These are phyloP conservation scores for Penicillium atrosanguineum DNA, from an alignment of 495 filamentous ascomycete species.

Conservation along the genomic window DNA sequence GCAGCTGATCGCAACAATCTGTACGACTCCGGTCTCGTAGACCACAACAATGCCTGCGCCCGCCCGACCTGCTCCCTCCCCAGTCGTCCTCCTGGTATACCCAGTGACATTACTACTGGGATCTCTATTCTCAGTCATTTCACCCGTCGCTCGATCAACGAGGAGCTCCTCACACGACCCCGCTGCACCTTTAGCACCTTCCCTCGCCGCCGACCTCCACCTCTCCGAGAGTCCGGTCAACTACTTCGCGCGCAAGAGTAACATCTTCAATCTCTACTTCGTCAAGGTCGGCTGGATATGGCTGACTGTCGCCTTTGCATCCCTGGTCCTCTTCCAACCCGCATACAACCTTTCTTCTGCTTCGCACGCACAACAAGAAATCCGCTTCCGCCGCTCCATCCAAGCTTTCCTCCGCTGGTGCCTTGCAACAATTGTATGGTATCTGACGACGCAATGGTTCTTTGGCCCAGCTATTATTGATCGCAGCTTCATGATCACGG, in stretches of 20 bases:
- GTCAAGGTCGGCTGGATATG: constrained; percentile 96
- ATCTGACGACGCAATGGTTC: constrained; percentile 88
- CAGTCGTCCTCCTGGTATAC: constrained; percentile 59
- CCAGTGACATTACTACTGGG: constrained; percentile 74
- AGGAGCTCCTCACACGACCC: constrained; percentile 43
- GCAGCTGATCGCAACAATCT: not conserved
- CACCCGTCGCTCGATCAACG: constrained; percentile 55
- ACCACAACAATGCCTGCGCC: constrained; percentile 23
- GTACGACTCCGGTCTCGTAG: constrained; percentile 2
- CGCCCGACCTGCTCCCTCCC: constrained; percentile 23
- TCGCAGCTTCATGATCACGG: constrained; percentile 74
- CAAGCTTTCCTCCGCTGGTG: constrained; percentile 63
- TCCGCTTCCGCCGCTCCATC: constrained; percentile 26
- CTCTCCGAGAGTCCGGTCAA: constrained; percentile 46
- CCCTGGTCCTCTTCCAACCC: constrained; percentile 61
- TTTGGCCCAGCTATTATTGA: constrained; percentile 91
- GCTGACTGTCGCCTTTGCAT: constrained; percentile 67
- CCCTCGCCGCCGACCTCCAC: constrained; percentile 44
- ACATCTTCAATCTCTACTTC: constrained; percentile 86
- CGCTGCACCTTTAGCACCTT: constrained; percentile 55
- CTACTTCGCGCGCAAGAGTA: constrained; percentile 91
- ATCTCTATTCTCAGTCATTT: constrained; percentile 73
- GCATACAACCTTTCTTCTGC: constrained; percentile 26
- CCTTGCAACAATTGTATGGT: constrained; percentile 72
- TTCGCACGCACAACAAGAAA: constrained; percentile 19